Evolutionary conservation across 306 rosid genomes (phyloP), one percentile per base, ranked within the genome.

Genomic region (Adenanthera pavonina): DNA sequence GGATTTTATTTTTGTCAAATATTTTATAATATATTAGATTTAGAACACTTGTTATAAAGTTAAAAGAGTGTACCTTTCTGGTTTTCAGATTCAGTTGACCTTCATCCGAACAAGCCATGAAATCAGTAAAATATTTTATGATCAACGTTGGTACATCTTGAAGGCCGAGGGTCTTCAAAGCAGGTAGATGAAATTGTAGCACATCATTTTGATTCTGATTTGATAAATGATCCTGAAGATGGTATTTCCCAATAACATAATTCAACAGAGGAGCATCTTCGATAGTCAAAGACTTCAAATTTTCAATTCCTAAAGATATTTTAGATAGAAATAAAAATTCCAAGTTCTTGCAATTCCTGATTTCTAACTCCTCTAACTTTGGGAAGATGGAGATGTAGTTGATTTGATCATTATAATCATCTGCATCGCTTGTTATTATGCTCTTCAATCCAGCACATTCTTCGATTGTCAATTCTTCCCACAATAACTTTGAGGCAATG

Each of bases 181-280:
- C 62, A 13, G 84, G 84, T 49, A 81, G 75, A 25, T 65, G 53
- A 74, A 67, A 65, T 35, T 67, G 52, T 38, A 67, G 35, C 14
- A 43, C 67, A 60, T 34, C 60, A 33, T 53, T 68, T 1, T 80
- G 74, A 61, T 44, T 19, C 62, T 8, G 34, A 56, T 56, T 56
- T 7, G 68, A 36, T 51, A 62, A 52, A 80, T 74, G 1, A 60
- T 60, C 40, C 17, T 60, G 8, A 9, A 10, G 68, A 78, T 7
- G 20, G 17, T 41, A 67, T 78, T 53, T 38, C 15, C 80, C 76
- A 54, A 81, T 44, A 13, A 81, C 7, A 54, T 44, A 81, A n/a
- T 74, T 81, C 48, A 81, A 33, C 76, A 67, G 71, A 19, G 85
- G 84, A 43, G 80, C 64, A 0, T 75, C 48, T 12, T 19, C 20